Base-by-base conservation (phyloP, 441 rosid genomes). In the Corymbia calophylla region DNA sequence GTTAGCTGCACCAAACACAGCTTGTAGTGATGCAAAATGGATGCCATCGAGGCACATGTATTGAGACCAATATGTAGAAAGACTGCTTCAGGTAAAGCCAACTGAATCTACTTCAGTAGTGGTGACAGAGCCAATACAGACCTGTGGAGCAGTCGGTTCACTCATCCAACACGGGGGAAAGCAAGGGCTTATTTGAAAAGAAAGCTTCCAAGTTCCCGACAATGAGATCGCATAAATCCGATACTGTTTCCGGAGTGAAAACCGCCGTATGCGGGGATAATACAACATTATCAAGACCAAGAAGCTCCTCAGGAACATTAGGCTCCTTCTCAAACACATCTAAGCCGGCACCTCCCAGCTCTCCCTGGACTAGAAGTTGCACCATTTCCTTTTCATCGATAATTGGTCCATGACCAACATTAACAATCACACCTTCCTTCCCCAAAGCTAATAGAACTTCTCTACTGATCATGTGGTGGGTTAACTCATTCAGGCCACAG, bases 321-420 rank as follows among this genome's bases (percentile, higher is more conserved):
- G 95, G 94, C 89, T 95, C 96, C 39, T 94, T 68, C 92, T 95
- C 97, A 82, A 93, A 95, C 91, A 95, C 96, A 88, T 95, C 97
- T 80, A 95, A 92, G 35, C 96, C 96, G 17, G 96, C 96, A 21
- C 96, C 97, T 15, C 91, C 91, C 7, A 95, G 91, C 89, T 95
- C 92, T 25, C 95, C 94, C 48, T 87, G 86, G 81, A 87, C 88
- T 85, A 95, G 62, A 81, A 92, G 90, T 54, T 68, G 85, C 19
- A 95, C 94, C 92, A 96, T 47, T 89, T 94, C 95, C 89, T 94
- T 87, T 94, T 97, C 96, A 55, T 96, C 92, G n/a, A 97, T 88
- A 87, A 86, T 68, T 51, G 81, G 87, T 90, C 48, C 89, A 89
- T 92, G 87, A 91, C 91, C 99, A 11, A 96, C 92, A 49, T 95